A percentile compares a stretch with the other conserved stretches of the same genome.
phyloP scores from a whole-genome alignment of 768 basidiomycete species.

The Trametes cinnabarina region DNA sequence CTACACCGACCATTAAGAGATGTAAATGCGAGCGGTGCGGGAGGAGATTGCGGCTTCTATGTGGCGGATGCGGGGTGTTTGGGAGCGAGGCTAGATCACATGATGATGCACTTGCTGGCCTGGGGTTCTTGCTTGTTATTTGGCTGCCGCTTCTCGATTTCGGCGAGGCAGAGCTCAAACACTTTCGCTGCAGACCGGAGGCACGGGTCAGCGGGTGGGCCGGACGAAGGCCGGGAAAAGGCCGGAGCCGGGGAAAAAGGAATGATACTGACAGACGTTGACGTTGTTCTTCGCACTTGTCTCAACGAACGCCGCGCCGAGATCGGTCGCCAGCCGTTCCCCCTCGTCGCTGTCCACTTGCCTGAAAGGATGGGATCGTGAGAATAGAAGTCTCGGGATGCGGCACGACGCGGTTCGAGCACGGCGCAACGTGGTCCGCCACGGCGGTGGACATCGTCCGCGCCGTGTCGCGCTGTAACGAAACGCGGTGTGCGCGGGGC shows the following conservation, averaged over 20 bases:
- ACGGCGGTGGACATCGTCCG: background rate
- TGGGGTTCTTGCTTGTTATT: constrained; percentile 44
- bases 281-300: constrained; percentile 84
- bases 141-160: constrained; percentile 76
- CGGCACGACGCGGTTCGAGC: constrained; percentile 1
- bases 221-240: background rate
- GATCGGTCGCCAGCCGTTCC: constrained; percentile 66
- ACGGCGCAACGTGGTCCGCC: background rate
- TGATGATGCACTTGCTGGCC: constrained; percentile 49
- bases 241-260: background rate
- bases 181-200: constrained; percentile 56
- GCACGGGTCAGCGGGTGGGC: constrained; percentile 1
- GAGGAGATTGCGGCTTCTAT: constrained; percentile 12
- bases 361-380: constrained; percentile 40
- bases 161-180: constrained; percentile 78
- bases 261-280: constrained; percentile 74
- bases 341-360: constrained; percentile 77
- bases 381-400: constrained; percentile 32
- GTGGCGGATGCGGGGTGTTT: constrained; percentile 4
- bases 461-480: too few relatives aligned
- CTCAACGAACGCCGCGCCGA: constrained; percentile 81
- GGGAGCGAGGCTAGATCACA: constrained; percentile 43
- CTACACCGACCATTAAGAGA: constrained; percentile 16
- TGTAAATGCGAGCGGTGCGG: constrained; percentile 17
- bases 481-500: constrained; percentile 26